Base-by-base conservation (phyloP, 2,329 filamentous ascomycete species). In the Akanthomyces uredinophilus region DNA sequence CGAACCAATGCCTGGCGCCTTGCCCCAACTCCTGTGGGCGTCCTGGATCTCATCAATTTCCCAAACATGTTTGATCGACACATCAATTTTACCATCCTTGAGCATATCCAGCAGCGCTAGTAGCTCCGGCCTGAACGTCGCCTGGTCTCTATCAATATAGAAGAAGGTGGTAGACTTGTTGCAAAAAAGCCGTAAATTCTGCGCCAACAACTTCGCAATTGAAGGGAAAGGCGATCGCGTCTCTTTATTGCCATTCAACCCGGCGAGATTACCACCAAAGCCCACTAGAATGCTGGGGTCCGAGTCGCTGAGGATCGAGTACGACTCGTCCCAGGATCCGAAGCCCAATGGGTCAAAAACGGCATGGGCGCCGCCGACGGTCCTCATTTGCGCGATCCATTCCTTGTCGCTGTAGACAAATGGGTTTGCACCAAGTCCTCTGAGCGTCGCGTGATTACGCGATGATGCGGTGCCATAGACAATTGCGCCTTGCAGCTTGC, bases 261-360 rank as follows among this genome's bases (percentile, higher is more conserved):
- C 60, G 52, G 66, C 65, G 64, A 74, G 68, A 65, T 78, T 79
- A 29, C 70, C 72, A 2, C 75, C 76, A 54, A 71, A 79, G 1
- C 70, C 76, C 1, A 79, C 73, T 3, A 79, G 68, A 41, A 74
- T 69, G n/a, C 78, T 37, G 11, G 32, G 32, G 10, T 37, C 65
- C 4, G 68, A 50, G 14, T 58, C 61, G 32, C 62, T 66, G 20
- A 83, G 71, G 44, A 82, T 79, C 3, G 70, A 69, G 70, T 74
- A 82, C 13, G 76, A 79, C 66, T 83, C 80, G 62, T 82, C 79
- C 66, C 73, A 83, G 63, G 78, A 80, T 64, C 81, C 78, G 65
- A 78, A 81, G 44, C 79, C 80, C 3, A 83, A 75, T 0, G 81
- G 71, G 29, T 83, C 81, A 52, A 79, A 81, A 22, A 81, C 76